A percentile compares a stretch with the other conserved stretches of the same genome.
phyloP scores from a whole-genome alignment of 305 asterid species.

The Fraxinus nigra region DNA sequence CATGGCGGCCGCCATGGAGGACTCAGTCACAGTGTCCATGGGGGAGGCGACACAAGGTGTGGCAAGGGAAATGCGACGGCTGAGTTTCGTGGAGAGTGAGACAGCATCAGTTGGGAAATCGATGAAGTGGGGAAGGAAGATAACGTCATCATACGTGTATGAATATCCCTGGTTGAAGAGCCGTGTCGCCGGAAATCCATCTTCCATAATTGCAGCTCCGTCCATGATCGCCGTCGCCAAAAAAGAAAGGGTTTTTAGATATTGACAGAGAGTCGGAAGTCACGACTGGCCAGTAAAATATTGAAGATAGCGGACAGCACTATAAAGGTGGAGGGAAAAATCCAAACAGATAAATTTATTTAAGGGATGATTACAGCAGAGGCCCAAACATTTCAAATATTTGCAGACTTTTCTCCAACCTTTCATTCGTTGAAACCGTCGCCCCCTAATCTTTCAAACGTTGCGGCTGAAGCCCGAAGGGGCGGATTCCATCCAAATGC shows the following conservation, averaged over 20 bases:
- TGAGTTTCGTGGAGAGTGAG: slow-evolving; percentile 67
- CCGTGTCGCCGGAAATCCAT: slow-evolving; percentile 62
- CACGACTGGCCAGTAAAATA: background rate
- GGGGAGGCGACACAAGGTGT: slow-evolving; percentile 91
- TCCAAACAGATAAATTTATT: background rate
- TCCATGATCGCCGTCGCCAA: slow-evolving; percentile 32
- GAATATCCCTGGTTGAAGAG: slow-evolving; percentile 89
- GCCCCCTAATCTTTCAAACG: too few relatives aligned
- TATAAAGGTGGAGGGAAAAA: background rate
- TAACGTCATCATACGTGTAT: slow-evolving; percentile 88
- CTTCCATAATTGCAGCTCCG: slow-evolving; percentile 42
- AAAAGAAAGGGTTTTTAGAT: background rate
- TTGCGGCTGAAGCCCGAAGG: too few relatives aligned
- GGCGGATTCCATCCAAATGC: too few relatives aligned
- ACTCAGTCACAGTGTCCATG: slow-evolving; percentile 90
- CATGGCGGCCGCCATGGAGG: slow-evolving; percentile 92
- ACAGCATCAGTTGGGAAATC: slow-evolving; percentile 87
- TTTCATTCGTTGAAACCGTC: too few relatives aligned
- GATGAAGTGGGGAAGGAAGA: slow-evolving; percentile 90
- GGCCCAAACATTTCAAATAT: too few relatives aligned
- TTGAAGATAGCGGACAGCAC: background rate
- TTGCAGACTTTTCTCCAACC: too few relatives aligned
- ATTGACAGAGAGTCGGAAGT: background rate
- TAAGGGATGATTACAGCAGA: too few relatives aligned
- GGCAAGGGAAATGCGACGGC: slow-evolving; percentile 61